Conservation (phyloP, 768 basidiomycete species). For the Terana coerulea region DNA sequence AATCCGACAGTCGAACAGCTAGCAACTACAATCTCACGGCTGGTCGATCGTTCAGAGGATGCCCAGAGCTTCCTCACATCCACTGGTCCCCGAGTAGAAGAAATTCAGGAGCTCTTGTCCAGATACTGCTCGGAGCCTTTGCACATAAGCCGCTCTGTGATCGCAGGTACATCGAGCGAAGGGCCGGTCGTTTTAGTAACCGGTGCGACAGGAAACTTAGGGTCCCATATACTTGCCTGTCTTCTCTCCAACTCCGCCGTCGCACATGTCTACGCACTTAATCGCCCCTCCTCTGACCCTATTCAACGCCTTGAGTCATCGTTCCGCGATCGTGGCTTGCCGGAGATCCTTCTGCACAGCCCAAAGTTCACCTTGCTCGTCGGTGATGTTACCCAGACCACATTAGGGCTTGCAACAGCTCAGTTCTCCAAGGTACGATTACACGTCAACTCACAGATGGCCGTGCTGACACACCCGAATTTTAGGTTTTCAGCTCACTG, state of each 20-base stretch:
- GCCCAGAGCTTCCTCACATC: neutral
- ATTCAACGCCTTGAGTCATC: neutral
- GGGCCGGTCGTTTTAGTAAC: constrained; percentile 8
- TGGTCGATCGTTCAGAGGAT: neutral
- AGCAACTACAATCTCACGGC: neutral
- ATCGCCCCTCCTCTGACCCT: constrained; percentile 3
- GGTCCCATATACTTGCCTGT: constrained; percentile 9
- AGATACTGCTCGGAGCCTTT: constrained; percentile 7
- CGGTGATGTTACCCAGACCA: neutral
- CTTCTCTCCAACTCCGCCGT: constrained; percentile 7
- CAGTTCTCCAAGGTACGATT: constrained; percentile 39
- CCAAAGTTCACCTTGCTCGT: neutral
- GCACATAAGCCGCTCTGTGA: neutral
- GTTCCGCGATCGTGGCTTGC: constrained; percentile 2
- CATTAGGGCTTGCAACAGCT: constrained; percentile 1
- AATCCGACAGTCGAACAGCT: constrained; percentile 8
- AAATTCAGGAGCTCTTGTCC: constrained; percentile 6
- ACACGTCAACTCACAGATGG: constrained; percentile 21
- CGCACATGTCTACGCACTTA: constrained; percentile 7
- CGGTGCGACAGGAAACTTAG: constrained; percentile 12
- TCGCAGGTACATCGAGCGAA: neutral
- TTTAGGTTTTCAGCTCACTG: constrained; percentile 1
- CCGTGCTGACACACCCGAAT: neutral
- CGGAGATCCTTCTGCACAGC: neutral
- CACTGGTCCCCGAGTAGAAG: neutral